Conservation (phyloP, 805 yeast species). For the Metschnikowia kunwiensis region DNA sequence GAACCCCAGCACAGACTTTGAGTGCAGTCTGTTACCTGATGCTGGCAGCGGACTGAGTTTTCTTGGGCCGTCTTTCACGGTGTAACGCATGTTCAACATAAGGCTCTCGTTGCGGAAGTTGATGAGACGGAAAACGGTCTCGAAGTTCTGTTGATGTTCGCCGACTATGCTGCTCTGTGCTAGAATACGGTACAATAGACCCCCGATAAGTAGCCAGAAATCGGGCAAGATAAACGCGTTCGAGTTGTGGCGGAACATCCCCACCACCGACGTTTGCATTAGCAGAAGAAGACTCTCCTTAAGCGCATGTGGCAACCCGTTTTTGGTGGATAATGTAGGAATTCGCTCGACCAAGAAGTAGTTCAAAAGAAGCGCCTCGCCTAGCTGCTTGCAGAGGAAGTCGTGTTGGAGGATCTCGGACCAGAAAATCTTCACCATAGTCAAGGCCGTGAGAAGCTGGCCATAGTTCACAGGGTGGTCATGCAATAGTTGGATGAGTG, state of each 20-base stretch:
- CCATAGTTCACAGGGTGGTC: constrained; percentile 30
- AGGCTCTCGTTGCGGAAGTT: constrained; percentile 70
- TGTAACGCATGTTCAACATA: constrained; percentile 47
- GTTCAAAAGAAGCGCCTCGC: constrained; percentile 55
- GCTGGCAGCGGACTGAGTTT: neutral
- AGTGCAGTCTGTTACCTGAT: neutral
- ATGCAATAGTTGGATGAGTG: constrained; percentile 3
- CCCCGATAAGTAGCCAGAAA: constrained; percentile 56
- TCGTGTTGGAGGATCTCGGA: constrained; percentile 54
- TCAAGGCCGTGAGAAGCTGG: constrained; percentile 33
- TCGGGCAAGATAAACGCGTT: constrained; percentile 64
- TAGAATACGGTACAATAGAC: constrained; percentile 42
- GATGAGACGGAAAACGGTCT: constrained; percentile 55
- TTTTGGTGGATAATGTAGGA: constrained; percentile 16
- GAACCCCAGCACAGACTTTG: neutral
- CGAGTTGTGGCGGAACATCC: constrained; percentile 47
- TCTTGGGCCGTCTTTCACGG: constrained; percentile 5
- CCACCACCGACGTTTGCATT: constrained; percentile 31
- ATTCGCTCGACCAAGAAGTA: constrained; percentile 39
- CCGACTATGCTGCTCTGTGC: constrained; percentile 19
- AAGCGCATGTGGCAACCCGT: constrained; percentile 12
- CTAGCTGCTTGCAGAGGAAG: constrained; percentile 59
- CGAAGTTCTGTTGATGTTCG: constrained; percentile 22
- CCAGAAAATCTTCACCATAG: constrained; percentile 71
- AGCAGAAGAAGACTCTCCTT: constrained; percentile 28